Evolutionary conservation across 164 flowering plant species (phyloP), one percentile per base, ranked within the genome.

Genomic region (Hamamelis virginiana): DNA sequence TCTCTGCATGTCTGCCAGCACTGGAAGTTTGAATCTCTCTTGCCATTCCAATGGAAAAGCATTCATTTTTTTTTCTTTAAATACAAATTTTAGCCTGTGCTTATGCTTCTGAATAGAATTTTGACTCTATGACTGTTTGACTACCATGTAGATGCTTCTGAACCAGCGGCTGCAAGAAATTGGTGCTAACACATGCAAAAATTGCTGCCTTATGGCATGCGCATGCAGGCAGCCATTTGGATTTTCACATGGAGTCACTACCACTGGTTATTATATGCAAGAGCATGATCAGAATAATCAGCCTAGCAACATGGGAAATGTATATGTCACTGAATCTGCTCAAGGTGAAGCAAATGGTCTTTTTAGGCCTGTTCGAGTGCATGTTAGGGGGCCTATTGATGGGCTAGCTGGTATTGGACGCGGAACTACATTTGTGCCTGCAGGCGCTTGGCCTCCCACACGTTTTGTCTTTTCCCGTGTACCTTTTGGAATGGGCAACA

Each of bases 321-420:
- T 88, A 13, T 91, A 86, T 73, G 80, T 89, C 28, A 80, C 91
- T 64, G 92, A 84, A 64, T 74, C 91, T 71, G 72, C 85, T 77
- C 91, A 82, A 70, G 86, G 87, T 66, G 93, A 86, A 69, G 90
- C 82, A 73, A 90, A 74, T 80, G 87, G 89, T 59, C 77, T 72
- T 13, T 85, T 83, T 76, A 85, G 96, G 74, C 94, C 97, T 47
- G 99, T 91, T 1, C 78, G 97, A 51, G 86, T 91, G 62, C 95
- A 96, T 77, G 97, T 90, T 33, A 83, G 97, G 72, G 98, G 94
- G 0, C 87, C 95, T 18, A 81, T 80, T 68, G 99, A 96, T 78
- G 99, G 99, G 60, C 91, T 96, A 75, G 98, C 98, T 62, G 99
- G 95, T 64, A 88, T 96, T 78, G 99, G 99, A 26, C 93, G 94